Base-by-base conservation (phyloP, 164 flowering plant species). In the Aristolochia californica region DNA sequence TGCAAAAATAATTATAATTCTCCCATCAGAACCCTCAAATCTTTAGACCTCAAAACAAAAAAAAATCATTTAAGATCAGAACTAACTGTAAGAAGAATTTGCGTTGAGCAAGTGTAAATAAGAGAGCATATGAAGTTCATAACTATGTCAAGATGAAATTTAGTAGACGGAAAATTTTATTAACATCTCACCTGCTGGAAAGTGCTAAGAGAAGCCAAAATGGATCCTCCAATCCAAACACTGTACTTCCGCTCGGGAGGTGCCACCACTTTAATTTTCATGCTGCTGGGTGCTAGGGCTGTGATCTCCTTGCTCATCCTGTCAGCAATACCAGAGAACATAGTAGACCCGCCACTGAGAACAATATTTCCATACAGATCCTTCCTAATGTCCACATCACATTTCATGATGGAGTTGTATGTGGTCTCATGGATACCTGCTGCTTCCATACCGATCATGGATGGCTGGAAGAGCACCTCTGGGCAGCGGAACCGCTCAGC, bases 241-340 rank as follows among this genome's bases (percentile, higher is more conserved):
- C 76, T 72, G 63, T 72, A 72, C 64, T 72, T 72, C 63, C 76
- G 62, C 67, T 72, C 76, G 17, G 76, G 76, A 14, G 76, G 76
- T 59, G 76, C 76, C 48, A 72, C 75, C 60, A 72, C 76, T 59
- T 72, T 72, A 62, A 72, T 72, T 59, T 72, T 72, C 76, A 72
- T 72, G 70, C 76, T 72, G 63, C 76, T 72, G 12, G 76, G 76
- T 21, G 76, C 76, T 12, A 72, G 66, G 1, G 76, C 73, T 14
- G 76, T 72, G 60, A 72, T 72, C 55, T 72, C 76, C 60, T 69
- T 72, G 63, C 76, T 72, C 76, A 72, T 72, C 44, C 76, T 59
- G 48, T 72, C 76, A 4, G 76, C 76, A 62, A 72, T 72, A 17
- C 76, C 73, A 2, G 72, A 68, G 60, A 72, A 72, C 76, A 72